These are phyloP conservation scores for Euphrasia confusa DNA, from an alignment of 257 asterid genomes.

Conservation along the genomic window DNA sequence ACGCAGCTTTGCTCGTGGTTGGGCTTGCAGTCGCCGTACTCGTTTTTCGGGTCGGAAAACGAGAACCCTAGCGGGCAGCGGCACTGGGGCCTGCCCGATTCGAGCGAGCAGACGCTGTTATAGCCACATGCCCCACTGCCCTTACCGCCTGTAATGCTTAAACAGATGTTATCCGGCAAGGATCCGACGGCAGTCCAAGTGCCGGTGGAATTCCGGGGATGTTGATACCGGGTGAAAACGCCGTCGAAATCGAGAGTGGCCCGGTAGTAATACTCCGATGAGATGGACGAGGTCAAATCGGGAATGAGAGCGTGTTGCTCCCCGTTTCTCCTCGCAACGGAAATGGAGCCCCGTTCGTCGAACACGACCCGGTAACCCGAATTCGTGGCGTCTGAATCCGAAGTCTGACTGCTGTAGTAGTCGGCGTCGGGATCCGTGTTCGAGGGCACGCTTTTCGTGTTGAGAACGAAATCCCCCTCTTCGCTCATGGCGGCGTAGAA, in stretches of 20 bases:
- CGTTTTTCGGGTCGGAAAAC: slow-evolving; percentile 35
- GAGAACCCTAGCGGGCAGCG: slow-evolving; percentile 44
- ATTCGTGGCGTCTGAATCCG: slow-evolving; percentile 5
- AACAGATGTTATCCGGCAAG: slow-evolving; percentile 39
- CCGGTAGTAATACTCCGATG: slow-evolving; percentile 32
- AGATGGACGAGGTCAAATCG: slow-evolving; percentile 8
- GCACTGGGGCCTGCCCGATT: slow-evolving; percentile 37
- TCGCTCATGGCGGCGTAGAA: slow-evolving; percentile 35
- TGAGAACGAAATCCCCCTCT: slow-evolving; percentile 41
- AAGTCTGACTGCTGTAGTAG: slow-evolving; percentile 31
- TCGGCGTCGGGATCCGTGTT: slow-evolving; percentile 29
- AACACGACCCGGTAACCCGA: slow-evolving; percentile 37
- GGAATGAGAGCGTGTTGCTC: slow-evolving; percentile 1
- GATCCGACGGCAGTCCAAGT: slow-evolving; percentile 30
- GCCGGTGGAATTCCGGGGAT: slow-evolving; percentile 29
- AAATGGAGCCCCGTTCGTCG: slow-evolving; percentile 29
- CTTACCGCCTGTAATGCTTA: background rate
- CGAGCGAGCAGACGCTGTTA: slow-evolving; percentile 41
- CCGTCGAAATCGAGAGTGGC: slow-evolving; percentile 46
- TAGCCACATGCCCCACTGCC: slow-evolving; percentile 71
- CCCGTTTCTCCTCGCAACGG: slow-evolving; percentile 31
- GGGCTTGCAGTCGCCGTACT: slow-evolving; percentile 39
- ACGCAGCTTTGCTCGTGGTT: slow-evolving; percentile 8
- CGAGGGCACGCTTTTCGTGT: slow-evolving; percentile 25
- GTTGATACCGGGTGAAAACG: slow-evolving; percentile 36